A percentile compares a stretch with the other conserved stretches of the same genome.
phyloP scores from a whole-genome alignment of 805 yeast species.

The Lipomyces spencermartinsiae region DNA sequence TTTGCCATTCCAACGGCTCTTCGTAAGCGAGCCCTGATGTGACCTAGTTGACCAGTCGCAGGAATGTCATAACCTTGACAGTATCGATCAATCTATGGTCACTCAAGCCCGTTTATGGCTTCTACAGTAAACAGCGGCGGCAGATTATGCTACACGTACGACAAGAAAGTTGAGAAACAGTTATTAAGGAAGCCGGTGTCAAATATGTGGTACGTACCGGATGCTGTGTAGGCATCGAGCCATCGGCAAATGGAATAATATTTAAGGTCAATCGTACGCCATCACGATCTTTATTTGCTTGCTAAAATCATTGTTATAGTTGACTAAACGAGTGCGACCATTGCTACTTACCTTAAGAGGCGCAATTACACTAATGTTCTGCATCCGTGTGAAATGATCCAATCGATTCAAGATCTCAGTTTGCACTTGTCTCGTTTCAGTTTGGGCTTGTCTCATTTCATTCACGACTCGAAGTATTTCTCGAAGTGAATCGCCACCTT shows the following conservation, averaged over 20 bases:
- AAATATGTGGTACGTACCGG: not conserved
- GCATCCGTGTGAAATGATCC: not conserved
- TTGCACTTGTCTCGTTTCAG: not conserved
- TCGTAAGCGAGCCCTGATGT: not conserved
- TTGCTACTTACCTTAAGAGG: not conserved
- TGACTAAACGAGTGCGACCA: not conserved
- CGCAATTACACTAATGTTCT: not conserved
- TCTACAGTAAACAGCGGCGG: not conserved
- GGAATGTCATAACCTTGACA: slow-evolving; percentile 1
- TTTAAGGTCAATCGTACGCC: slow-evolving; percentile 2
- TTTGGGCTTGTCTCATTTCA: not conserved
- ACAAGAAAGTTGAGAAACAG: not conserved
- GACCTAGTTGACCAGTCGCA: not conserved
- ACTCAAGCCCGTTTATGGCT: not conserved
- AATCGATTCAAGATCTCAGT: not conserved
- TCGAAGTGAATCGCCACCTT: not conserved
- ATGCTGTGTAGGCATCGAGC: not conserved
- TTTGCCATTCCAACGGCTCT: not conserved
- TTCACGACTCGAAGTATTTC: slow-evolving; percentile 5
- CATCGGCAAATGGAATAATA: slow-evolving; percentile 6
- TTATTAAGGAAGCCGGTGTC: not conserved
- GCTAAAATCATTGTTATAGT: not conserved
- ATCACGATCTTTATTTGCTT: not conserved
- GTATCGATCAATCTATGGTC: not conserved
- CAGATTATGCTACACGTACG: too few relatives aligned